Percentiles rank a stretch among this genome's conserved stretches.
Conservation (phyloP, 169 alveolate species). For the Neospora caninum region DNA sequence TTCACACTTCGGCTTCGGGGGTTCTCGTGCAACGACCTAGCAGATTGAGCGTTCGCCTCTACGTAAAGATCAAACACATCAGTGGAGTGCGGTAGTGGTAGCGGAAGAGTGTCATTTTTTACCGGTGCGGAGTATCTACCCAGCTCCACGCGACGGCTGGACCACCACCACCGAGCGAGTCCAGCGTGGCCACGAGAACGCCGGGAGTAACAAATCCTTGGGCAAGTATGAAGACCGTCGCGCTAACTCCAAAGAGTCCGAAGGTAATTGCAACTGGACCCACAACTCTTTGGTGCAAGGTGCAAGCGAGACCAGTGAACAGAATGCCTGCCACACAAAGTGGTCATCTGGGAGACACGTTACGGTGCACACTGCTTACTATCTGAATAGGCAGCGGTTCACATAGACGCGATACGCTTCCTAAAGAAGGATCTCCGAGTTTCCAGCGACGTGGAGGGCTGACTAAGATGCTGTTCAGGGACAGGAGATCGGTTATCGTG, state of each 20-base stretch:
- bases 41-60: no score
- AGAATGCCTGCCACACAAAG: background rate
- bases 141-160: slow-evolving; percentile 1
- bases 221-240: background rate
- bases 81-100: no score
- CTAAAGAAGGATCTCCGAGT: background rate
- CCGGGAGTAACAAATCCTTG: background rate
- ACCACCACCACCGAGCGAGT: background rate
- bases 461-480: no score
- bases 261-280: background rate
- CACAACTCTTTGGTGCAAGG: background rate
- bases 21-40: no score
- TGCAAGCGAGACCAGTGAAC: background rate
- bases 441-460: background rate
- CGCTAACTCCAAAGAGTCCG: background rate
- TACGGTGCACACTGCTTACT: background rate
- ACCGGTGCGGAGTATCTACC: background rate
- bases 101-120: no score
- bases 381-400: background rate
- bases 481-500: no score
- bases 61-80: no score
- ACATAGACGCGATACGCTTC: background rate
- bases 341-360: background rate
- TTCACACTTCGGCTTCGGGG: no score
- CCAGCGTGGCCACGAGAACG: background rate